Conservation (phyloP, 2,329 filamentous ascomycete genomes). For the Septoria linicola region DNA sequence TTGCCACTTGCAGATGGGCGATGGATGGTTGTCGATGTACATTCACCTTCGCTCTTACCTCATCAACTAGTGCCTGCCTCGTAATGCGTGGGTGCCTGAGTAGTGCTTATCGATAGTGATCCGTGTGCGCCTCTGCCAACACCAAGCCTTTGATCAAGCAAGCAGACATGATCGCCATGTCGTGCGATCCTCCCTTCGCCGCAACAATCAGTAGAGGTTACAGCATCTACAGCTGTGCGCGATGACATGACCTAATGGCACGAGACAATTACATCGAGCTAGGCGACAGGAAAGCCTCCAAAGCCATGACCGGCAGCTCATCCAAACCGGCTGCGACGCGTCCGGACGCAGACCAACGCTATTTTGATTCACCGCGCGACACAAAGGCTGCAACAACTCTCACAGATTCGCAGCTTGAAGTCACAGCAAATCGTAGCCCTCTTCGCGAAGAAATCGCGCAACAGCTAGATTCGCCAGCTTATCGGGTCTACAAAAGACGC, state of each 20-base stretch:
- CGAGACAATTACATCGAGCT: conserved; percentile 1
- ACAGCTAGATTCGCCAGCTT: conserved; percentile 24
- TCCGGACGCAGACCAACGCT: neutral
- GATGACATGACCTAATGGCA: neutral
- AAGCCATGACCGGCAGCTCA: conserved; percentile 1
- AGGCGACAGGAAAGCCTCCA: neutral
- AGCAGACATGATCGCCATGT: too few species aligned
- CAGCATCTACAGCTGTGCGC: neutral
- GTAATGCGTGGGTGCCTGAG: neutral
- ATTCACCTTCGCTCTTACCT: conserved; percentile 2
- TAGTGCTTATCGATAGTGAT: neutral
- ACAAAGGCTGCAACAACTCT: neutral
- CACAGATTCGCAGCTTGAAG: neutral
- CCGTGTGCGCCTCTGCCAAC: too few species aligned
- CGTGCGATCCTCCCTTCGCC: neutral
- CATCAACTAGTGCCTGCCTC: neutral
- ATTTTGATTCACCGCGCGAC: neutral
- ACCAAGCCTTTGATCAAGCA: too few species aligned
- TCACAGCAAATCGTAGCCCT: conserved; percentile 5
- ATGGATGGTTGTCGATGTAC: conserved; percentile 8
- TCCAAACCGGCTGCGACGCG: neutral
- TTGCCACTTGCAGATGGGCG: neutral
- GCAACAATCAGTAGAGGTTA: neutral
- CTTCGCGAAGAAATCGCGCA: conserved; percentile 13
- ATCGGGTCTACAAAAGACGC: conserved; percentile 72